Evolutionary conservation across 1,284 basidiomycete species (phyloP).

Genomic region (Melampsora americana): DNA sequence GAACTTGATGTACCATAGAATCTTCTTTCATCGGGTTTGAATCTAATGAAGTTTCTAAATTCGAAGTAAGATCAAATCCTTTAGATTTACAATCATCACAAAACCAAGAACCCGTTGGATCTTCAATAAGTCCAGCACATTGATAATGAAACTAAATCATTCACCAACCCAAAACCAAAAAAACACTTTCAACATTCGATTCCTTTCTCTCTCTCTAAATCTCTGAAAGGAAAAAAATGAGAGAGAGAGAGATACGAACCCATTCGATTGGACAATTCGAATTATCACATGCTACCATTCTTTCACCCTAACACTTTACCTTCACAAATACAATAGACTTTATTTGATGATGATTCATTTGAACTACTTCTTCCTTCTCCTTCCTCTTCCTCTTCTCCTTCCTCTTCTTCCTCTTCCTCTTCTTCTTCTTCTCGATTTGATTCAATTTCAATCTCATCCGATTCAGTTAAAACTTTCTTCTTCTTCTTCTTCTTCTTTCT

Average conservation of each 20-base stretch:
- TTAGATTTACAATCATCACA: conserved; percentile 17
- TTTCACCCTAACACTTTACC: conserved; percentile 22
- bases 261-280: conserved; percentile 40
- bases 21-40: too few relatives aligned
- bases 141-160: conserved; percentile 25
- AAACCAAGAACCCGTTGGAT: conserved; percentile 29
- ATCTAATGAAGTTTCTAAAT: too few relatives aligned
- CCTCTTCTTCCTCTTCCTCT: not conserved
- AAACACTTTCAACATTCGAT: too few relatives aligned
- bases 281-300: conserved; percentile 42
- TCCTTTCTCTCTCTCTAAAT: too few relatives aligned
- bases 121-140: conserved; percentile 32
- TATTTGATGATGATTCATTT: conserved; percentile 12
- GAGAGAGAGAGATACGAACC: conserved; percentile 5
- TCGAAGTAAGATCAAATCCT: not conserved
- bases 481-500: not conserved
- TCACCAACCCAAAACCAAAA: not conserved
- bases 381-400: not conserved
- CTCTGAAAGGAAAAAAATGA: not conserved
- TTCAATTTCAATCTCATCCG: not conserved
- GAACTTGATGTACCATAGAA: too few relatives aligned
- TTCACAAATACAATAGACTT: conserved; percentile 31
- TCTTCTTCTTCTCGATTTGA: not conserved
- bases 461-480: not conserved
- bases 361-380: not conserved